A percentile compares a stretch with the other conserved stretches of the same genome.
Conservation (phyloP, 176 grass and related monocot genomes). For the Triticum monococcum region DNA sequence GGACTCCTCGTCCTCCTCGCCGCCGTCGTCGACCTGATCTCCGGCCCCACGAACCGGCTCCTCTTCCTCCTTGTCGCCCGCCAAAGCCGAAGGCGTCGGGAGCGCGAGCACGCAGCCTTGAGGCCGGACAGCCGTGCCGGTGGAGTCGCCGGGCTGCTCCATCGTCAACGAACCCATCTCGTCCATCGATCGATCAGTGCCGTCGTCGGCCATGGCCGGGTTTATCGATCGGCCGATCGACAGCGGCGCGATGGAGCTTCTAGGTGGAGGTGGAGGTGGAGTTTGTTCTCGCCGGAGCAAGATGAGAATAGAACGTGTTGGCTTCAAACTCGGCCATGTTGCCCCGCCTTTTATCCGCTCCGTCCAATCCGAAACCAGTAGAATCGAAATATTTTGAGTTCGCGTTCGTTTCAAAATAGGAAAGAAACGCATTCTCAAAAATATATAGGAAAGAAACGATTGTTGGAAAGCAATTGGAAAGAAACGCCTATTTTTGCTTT, state of each 20-base stretch:
- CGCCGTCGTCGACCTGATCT: not conserved
- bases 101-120: not conserved
- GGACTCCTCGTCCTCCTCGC: too few relatives aligned
- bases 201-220: too few relatives aligned
- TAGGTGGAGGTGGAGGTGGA: not conserved
- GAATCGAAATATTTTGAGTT: not conserved
- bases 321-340: not conserved
- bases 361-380: not conserved
- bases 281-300: too few relatives aligned
- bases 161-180: not conserved
- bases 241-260: not conserved
- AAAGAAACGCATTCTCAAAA: not conserved
- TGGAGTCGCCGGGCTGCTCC: not conserved
- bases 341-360: not conserved
- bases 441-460: not conserved
- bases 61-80: not conserved
- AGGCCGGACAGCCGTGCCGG: not conserved
- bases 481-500: not conserved
- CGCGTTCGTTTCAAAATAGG: not conserved
- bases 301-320: not conserved
- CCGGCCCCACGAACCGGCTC: not conserved
- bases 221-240: too few relatives aligned
- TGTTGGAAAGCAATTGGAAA: not conserved
- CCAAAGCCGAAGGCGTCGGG: not conserved
- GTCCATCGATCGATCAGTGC: not conserved